Base-by-base conservation (phyloP, 1,284 basidiomycete species). In the Cryptococcus maquisensis region DNA sequence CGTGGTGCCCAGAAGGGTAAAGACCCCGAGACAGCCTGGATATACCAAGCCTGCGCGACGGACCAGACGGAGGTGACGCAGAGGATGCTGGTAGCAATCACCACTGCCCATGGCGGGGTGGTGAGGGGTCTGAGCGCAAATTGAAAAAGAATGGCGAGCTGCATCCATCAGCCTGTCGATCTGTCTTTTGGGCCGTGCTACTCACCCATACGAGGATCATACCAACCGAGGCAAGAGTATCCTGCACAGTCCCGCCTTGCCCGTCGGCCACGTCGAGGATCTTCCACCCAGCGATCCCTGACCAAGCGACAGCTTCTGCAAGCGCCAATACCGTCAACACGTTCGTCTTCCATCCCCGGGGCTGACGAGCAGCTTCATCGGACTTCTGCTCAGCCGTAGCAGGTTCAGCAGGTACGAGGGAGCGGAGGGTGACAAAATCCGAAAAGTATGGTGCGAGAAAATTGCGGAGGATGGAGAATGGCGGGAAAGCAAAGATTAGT, bases 131-230 rank as follows among this genome's bases (percentile, higher is more conserved):
- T 59, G 26, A 70, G 42, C 18, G 68, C 53, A 12, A 68, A 65
- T 38, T 56, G 60, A 23, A 64, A 49, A 15, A 64, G 52, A 26
- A 71, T 59, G 50, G 59, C 66, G 4, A 70, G 43, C 71, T 73
- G 44, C 10, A 42, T 18, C 18, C 3, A 35, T 45, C 38, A 59
- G 59, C 42, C 21, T 38, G 13, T 37, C 5, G 28, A 21, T 32
- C 28, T 32, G 20, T n/a, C 37, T 18, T 12, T 10, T n/a, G 21
- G 21, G n/a, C 8, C 18, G 37, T 24, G 21, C 10, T 35, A 57
- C 72, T 57, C 55, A 75, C 74, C 74, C 74, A 75, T 20, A 72
- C 64, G 2, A 69, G 13, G 4, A 68, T 59, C 63, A 72, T 69
- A 18, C 64, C 65, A n/a, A 56, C 61, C 0, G 68, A 57, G 4